Evolutionary conservation across 1,139 yeast genomes (phyloP), one percentile per base, ranked within the genome.

Genomic region (Taiozyma sp.): DNA sequence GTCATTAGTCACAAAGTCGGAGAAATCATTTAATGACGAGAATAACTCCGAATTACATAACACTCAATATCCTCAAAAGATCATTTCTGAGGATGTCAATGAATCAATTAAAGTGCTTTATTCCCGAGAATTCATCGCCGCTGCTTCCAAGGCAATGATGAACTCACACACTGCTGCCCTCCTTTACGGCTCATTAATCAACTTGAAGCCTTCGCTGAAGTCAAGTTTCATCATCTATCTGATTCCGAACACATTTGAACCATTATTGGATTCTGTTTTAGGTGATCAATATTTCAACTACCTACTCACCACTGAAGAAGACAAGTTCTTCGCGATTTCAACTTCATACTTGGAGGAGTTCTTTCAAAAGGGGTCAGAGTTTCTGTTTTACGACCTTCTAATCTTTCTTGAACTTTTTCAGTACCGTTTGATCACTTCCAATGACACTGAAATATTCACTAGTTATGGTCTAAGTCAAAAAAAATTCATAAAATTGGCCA

Each of bases 391-490:
- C 34, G 66, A 70, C 10, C 56, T 73, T 8, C 62, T 65, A 43
- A 57, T 77, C 3, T 69, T 78, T 38, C 70, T 82, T 48, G 84
- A 83, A 53, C 60, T 84, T 1, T 72, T 81, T 48, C 78, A 84
- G 5, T 80, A 81, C 57, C 73, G 81, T 68, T 65, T 84, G 27
- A 78, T 84, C 38, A 81, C 90, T 4, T 80, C 92, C 0, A 87
- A 84, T 54, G 96, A 90, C 63, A 68, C 73, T 24, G 96, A 87
- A 61, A 70, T 86, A 49, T 77, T 80, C 39, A 49, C 59, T 49
- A 65, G 66, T 12, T 60, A 68, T 51, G 80, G 74, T 2, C 73
- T 87, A n/a, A 66, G 78, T 0, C 59, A 72, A 16, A 72, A 69
- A 0, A 76, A 80, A n/a, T 75, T 84, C 7, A 55, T 60, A 4